phyloP scores from a whole-genome alignment of 2,329 filamentous ascomycete genomes.

The Cytospora paraplurivora region DNA sequence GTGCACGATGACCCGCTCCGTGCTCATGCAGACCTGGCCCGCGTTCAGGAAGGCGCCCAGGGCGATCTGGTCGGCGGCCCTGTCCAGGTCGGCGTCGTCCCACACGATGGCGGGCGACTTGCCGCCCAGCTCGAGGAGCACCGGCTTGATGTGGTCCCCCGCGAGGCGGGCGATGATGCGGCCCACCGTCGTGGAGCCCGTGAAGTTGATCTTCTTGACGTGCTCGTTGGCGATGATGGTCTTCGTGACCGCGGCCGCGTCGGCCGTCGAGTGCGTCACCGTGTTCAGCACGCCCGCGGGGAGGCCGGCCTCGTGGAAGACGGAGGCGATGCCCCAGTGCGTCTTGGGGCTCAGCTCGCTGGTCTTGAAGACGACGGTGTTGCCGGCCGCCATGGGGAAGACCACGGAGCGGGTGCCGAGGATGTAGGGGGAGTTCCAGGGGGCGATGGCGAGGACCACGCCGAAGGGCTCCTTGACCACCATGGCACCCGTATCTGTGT shows the following conservation, averaged over 20 bases:
- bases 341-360: slow-evolving; percentile 68
- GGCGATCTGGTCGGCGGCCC: slow-evolving; percentile 68
- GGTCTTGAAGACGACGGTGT: slow-evolving; percentile 73
- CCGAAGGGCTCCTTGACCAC: slow-evolving; percentile 77
- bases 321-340: slow-evolving; percentile 62
- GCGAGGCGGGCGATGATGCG: slow-evolving; percentile 70
- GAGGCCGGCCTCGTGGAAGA: slow-evolving; percentile 74
- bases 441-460: slow-evolving; percentile 76
- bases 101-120: slow-evolving; percentile 79
- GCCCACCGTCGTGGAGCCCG: slow-evolving; percentile 74
- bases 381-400: slow-evolving; percentile 74
- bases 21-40: slow-evolving; percentile 86
- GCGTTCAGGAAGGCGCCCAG: slow-evolving; percentile 71
- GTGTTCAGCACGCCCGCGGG: slow-evolving; percentile 75
- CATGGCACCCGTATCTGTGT: slow-evolving; percentile 60
- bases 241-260: slow-evolving; percentile 68
- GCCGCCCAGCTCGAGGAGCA: slow-evolving; percentile 79
- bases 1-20: slow-evolving; percentile 70
- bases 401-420: slow-evolving; percentile 57
- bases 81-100: slow-evolving; percentile 75
- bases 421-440: slow-evolving; percentile 68
- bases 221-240: slow-evolving; percentile 66
- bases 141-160: slow-evolving; percentile 75
- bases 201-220: slow-evolving; percentile 85
- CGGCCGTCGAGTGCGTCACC: slow-evolving; percentile 64